Evolutionary conservation across 2,329 filamentous ascomycete genomes (phyloP).

Genomic region (Pseudogymnoascus sp.): DNA sequence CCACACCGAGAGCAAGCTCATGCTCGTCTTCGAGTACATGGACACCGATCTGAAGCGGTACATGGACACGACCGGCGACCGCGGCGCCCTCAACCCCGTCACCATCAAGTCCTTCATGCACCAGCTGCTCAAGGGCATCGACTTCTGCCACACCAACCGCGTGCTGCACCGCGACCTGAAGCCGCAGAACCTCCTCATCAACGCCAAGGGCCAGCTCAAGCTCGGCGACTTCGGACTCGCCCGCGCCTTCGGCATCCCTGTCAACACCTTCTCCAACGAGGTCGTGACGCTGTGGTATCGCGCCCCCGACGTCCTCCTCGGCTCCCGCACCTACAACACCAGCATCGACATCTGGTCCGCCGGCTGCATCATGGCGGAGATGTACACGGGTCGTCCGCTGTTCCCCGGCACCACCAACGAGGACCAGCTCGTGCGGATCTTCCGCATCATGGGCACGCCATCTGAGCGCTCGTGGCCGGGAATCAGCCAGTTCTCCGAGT

Average conservation of each 20-base stretch:
- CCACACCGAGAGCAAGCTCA: conserved; percentile 98
- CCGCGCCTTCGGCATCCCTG: conserved; percentile 90
- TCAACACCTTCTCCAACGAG: conserved; percentile 97
- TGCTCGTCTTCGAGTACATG: conserved; percentile 99
- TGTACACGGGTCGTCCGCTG: conserved; percentile 92
- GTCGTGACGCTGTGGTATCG: conserved; percentile 98
- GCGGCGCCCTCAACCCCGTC: conserved; percentile 77
- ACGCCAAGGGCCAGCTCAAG: conserved; percentile 83
- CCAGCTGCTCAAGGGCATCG: conserved; percentile 89
- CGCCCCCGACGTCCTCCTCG: conserved; percentile 89
- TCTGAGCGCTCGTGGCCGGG: conserved; percentile 94
- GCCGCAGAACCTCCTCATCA: conserved; percentile 94
- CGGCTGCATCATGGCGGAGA: conserved; percentile 99
- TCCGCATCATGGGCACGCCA: conserved; percentile 96
- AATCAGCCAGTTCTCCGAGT: conserved; percentile 93
- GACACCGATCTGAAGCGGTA: conserved; percentile 97
- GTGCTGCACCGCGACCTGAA: conserved; percentile 94
- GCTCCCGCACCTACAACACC: conserved; percentile 96
- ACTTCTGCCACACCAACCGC: conserved; percentile 95
- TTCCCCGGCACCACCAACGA: conserved; percentile 98
- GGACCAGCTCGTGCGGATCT: conserved; percentile 94
- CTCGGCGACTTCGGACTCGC: conserved; percentile 92
- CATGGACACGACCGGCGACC: conserved; percentile 90
- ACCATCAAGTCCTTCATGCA: conserved; percentile 99
- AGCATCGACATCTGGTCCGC: conserved; percentile 99